Evolutionary conservation across 164 flowering plant species (phyloP).

Genomic region (Vitis vinifera): ASM3070453v1 NC_081810.1:7975501-7976000

Average conservation of each 20-base stretch:
- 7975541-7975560: not conserved
- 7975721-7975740: not conserved
- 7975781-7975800: conserved; percentile 37
- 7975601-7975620: conserved; percentile 87
- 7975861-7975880: conserved; percentile 61
- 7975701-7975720: not conserved
- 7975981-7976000: too few species aligned
- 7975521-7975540: not conserved
- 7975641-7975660: conserved; percentile 53
- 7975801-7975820: not conserved
- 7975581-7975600: conserved; percentile 70
- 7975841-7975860: conserved; percentile 42
- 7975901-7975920: not conserved
- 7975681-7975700: conserved; percentile 48
- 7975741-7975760: not conserved
- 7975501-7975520: not conserved
- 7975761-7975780: not conserved
- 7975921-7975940: not conserved
- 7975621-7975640: conserved; percentile 66
- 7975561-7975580: conserved; percentile 44
- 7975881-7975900: not conserved
- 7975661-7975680: conserved; percentile 49
- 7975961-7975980: too few species aligned
- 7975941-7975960: conserved; percentile 92
- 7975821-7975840: conserved; percentile 43